phyloP scores from a whole-genome alignment of 2,329 filamentous ascomycete species.

The Fusarium oxysporum region DNA sequence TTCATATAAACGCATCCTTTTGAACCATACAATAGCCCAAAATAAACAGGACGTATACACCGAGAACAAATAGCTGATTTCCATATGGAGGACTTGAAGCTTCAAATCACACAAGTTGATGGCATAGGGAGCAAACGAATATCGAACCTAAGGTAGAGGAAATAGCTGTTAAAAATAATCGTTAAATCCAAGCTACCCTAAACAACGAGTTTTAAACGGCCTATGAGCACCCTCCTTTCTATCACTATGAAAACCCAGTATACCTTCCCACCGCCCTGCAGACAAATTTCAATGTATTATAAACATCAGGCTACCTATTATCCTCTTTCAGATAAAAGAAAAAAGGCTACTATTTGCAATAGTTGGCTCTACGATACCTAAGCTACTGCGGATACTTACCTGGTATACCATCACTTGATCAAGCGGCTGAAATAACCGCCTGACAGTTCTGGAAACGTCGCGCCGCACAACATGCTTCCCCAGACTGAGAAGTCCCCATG shows the following conservation, averaged over 20 bases:
- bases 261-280: not conserved
- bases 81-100: too few relatives aligned
- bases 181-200: not conserved
- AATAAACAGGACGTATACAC: not conserved
- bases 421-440: slow-evolving; percentile 7
- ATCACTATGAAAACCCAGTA: not conserved
- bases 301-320: not conserved
- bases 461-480: slow-evolving; percentile 34
- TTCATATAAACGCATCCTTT: not conserved
- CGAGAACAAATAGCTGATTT: too few relatives aligned
- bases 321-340: not conserved
- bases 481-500: slow-evolving; percentile 29
- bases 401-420: not conserved
- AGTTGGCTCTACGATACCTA: not conserved
- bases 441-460: slow-evolving; percentile 30
- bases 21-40: too few relatives aligned
- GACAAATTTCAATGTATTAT: not conserved
- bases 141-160: not conserved
- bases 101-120: too few relatives aligned
- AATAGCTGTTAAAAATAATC: not conserved
- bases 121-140: not conserved
- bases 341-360: not conserved
- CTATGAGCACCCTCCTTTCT: not conserved
- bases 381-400: not conserved
- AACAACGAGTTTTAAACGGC: not conserved